phyloP scores from a whole-genome alignment of 805 yeast genomes.

The Saturnispora gosingensis region DNA sequence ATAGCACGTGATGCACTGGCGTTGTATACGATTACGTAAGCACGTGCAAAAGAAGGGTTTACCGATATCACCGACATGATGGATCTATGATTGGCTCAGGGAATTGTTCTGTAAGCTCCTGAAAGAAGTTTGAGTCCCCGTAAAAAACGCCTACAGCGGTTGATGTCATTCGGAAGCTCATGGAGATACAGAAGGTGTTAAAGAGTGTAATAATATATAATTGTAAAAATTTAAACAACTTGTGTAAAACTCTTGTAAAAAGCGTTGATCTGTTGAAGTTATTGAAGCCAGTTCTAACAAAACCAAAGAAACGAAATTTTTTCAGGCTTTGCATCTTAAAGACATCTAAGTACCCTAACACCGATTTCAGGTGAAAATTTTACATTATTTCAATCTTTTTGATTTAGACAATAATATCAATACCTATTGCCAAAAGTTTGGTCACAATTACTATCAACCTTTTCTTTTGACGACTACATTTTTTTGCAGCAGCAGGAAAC shows the following conservation, averaged over 20 bases:
- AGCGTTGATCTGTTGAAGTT: not conserved
- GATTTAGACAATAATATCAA: conserved; percentile 7
- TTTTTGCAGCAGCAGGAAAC: not conserved
- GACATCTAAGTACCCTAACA: not conserved
- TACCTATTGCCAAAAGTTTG: conserved; percentile 8
- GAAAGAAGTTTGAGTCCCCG: not conserved
- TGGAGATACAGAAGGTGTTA: not conserved
- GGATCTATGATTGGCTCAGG: not conserved
- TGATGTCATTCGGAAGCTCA: not conserved
- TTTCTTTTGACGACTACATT: not conserved
- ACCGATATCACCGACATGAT: not conserved
- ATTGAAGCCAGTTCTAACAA: not conserved
- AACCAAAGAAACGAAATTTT: not conserved
- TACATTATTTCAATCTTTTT: not conserved
- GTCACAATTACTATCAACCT: not conserved
- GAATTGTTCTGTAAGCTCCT: not conserved
- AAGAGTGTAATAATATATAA: not conserved
- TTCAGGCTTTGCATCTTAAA: not conserved
- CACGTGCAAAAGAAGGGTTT: not conserved
- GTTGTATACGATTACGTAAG: not conserved
- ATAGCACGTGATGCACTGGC: not conserved
- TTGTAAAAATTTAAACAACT: not conserved
- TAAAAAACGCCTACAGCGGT: not conserved
- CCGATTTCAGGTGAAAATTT: not conserved
- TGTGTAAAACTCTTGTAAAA: not conserved